Conservation (phyloP, 1,284 basidiomycete species). For the Papiliotrema nemorosa region DNA sequence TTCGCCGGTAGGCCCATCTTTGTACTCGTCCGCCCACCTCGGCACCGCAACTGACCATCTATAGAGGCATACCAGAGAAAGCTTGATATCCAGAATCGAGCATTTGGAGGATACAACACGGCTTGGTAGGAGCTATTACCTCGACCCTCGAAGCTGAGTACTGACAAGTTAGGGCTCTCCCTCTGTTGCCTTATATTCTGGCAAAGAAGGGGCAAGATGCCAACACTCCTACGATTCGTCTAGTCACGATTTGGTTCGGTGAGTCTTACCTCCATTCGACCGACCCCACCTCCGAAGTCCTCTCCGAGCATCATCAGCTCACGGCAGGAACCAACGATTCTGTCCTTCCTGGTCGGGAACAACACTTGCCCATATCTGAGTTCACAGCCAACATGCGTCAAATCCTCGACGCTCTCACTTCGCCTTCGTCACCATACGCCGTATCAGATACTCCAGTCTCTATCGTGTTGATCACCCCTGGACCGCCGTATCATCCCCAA, state of each 20-base stretch:
- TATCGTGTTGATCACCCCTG: conserved; percentile 72
- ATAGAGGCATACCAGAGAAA: conserved; percentile 32
- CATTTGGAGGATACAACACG: conserved; percentile 36
- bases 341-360: conserved; percentile 3
- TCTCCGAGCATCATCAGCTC: neutral
- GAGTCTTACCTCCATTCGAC: conserved; percentile 1
- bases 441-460: conserved; percentile 17
- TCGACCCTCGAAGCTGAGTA: neutral
- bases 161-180: conserved; percentile 8
- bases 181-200: conserved; percentile 29
- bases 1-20: conserved; percentile 15
- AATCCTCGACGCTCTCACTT: conserved; percentile 23
- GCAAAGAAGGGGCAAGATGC: conserved; percentile 25
- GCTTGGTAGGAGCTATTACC: conserved; percentile 14
- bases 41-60: no score
- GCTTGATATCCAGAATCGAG: conserved; percentile 38
- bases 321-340: conserved; percentile 35
- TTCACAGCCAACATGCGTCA: conserved; percentile 22
- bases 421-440: conserved; percentile 13
- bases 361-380: conserved; percentile 19
- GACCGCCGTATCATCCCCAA: conserved; percentile 66
- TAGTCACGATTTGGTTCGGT: conserved; percentile 44
- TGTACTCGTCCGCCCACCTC: no score
- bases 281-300: neutral
- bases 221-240: conserved; percentile 16